phyloP scores from a whole-genome alignment of 805 yeast species.

The Clavispora asparagi region DNA sequence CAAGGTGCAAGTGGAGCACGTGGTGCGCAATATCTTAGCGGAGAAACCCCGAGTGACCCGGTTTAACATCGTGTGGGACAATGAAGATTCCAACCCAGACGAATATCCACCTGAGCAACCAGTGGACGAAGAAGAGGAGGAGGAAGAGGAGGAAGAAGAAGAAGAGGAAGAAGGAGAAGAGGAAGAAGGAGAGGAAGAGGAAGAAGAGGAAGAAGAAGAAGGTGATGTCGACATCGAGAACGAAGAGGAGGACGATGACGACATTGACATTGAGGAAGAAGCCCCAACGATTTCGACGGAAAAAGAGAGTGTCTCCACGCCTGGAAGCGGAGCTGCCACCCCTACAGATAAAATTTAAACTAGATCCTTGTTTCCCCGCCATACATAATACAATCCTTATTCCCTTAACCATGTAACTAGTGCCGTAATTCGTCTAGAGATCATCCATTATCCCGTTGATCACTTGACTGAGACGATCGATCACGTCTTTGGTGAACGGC shows the following conservation, averaged over 20 bases:
- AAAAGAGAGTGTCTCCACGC: background rate
- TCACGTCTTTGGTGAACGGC: constrained; percentile 21
- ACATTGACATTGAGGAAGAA: constrained; percentile 1
- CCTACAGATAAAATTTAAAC: constrained; percentile 10
- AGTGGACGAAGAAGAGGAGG: constrained; percentile 43
- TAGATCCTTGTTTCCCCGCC: background rate
- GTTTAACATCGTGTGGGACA: constrained; percentile 96
- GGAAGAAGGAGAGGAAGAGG: constrained; percentile 18
- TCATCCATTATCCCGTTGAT: constrained; percentile 19
- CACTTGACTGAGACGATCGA: constrained; percentile 26
- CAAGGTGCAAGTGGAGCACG: constrained; percentile 89
- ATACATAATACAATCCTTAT: background rate
- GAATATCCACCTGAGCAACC: constrained; percentile 73
- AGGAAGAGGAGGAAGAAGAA: constrained; percentile 25
- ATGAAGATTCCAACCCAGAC: constrained; percentile 56
- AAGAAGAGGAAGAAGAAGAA: constrained; percentile 9
- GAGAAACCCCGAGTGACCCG: constrained; percentile 97
- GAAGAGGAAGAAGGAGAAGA: constrained; percentile 19
- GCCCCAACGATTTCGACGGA: background rate
- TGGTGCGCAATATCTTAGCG: constrained; percentile 88
- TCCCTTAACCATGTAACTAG: background rate
- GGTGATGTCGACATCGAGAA: constrained; percentile 13
- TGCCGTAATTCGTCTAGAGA: background rate
- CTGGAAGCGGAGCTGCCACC: constrained; percentile 13
- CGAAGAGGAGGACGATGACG: constrained; percentile 8